Base-by-base conservation (phyloP, 228 moss, liverwort and hornwort genomes). In the Sphagnum magellanicum region DNA sequence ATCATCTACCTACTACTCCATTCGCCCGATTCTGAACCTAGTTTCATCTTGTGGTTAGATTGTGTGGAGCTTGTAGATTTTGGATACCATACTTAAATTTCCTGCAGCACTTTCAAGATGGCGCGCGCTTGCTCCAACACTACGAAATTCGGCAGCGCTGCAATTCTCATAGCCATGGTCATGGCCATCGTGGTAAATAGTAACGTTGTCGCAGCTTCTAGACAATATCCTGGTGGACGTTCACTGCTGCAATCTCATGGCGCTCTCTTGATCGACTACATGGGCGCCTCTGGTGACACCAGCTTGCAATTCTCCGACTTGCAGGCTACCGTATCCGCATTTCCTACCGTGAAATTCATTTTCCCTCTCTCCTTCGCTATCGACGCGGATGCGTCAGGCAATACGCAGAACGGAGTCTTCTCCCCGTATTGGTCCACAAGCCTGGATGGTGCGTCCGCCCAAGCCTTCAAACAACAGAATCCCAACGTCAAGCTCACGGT, bases 331-430 rank as follows among this genome's bases (percentile, higher is more conserved):
- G 0, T 53, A 4, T 16, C 13, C 4, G 68, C 69, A 7, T 32
- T 32, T 32, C 32, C 32, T 32, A 32, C 32, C 32, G 1, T 55
- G 53, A 1, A 63, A 4, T 75, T 74, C 70, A 78, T 73, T 53
- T 81, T 81, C 81, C 74, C 66, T 4, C 63, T 75, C 10, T 15
- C 72, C 15, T 81, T 81, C 10, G 81, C 81, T 17, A 78, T 81
- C 50, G 70, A 78, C 11, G 75, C 73, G 0, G 70, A 78, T 50
- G 8, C 53, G 0, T 0, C 0, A 0, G 78, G 75, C 3, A 69
- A 75, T 69, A 63, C 16, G 0, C 58, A 51, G 0, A 75, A 78
- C 13, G 72, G 81, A 0, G 5, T 63, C 1, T 75, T 78, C 63
- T 16, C 53, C 32, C 1, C 52, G 5, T 81, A 65, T 63, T 81